These are phyloP conservation scores for Globisporangium megalacanthum DNA, from an alignment of 352 stramenopile genomes.

Conservation along the genomic window DNA sequence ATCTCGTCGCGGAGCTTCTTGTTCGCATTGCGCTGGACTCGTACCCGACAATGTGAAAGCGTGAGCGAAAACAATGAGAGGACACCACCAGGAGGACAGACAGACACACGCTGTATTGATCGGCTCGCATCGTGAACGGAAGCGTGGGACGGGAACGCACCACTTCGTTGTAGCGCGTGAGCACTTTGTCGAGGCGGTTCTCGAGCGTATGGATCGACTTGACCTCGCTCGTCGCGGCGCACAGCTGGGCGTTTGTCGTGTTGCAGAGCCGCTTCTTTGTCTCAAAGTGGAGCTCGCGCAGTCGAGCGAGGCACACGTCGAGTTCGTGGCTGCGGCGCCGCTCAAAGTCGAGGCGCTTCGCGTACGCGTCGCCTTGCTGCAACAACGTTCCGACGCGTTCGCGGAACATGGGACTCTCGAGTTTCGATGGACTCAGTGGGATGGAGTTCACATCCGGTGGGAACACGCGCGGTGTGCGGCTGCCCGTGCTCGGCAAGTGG, in stretches of 20 bases:
- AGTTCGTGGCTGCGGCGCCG: conserved; percentile 45
- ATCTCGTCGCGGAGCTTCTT: conserved; percentile 78
- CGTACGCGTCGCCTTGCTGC: conserved; percentile 70
- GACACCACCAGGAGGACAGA: not conserved
- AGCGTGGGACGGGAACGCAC: conserved; percentile 10
- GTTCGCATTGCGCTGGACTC: conserved; percentile 59
- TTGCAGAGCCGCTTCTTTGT: conserved; percentile 47
- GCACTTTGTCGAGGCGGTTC: conserved; percentile 77
- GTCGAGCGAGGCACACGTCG: conserved; percentile 26
- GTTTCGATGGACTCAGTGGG: conserved; percentile 55
- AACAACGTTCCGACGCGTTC: conserved; percentile 58
- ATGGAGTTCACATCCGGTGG: conserved; percentile 45
- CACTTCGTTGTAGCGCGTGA: conserved; percentile 83
- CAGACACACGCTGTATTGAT: not conserved
- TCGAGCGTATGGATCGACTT: conserved; percentile 72
- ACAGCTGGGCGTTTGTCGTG: conserved; percentile 39
- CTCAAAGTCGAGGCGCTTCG: conserved; percentile 63
- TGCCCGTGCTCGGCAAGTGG: conserved; percentile 25
- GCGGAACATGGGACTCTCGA: conserved; percentile 70
- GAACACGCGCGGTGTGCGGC: conserved; percentile 47
- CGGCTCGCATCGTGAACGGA: not conserved
- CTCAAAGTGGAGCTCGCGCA: conserved; percentile 42
- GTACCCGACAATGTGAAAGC: not conserved
- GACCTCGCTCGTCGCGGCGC: conserved; percentile 40
- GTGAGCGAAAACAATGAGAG: not conserved